A percentile compares a stretch with the other conserved stretches of the same genome.
phyloP scores from a whole-genome alignment of 164 flowering plant genomes.

The Umbilicus rupestris region DNA sequence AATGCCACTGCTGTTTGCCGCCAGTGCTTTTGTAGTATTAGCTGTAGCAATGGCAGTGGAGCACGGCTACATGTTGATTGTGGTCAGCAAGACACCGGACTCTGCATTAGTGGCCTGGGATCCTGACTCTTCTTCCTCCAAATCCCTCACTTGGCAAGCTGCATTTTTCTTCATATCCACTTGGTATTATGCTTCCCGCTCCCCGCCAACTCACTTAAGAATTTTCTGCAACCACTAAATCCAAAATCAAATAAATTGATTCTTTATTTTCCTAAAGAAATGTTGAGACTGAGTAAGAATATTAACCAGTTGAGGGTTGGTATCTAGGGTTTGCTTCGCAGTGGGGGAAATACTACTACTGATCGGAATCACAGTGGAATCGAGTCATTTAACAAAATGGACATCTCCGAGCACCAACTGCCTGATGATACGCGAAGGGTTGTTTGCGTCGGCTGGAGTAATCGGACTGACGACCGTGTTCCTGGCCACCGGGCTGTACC shows the following conservation, averaged over 20 bases:
- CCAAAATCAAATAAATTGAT: neutral
- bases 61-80: constrained; percentile 53
- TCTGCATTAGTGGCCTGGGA: constrained; percentile 36
- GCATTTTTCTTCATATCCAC: constrained; percentile 10
- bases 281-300: neutral
- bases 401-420: constrained; percentile 40
- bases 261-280: neutral
- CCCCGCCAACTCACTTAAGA: neutral
- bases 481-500: constrained; percentile 54
- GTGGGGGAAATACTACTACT: constrained; percentile 63
- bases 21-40: constrained; percentile 50
- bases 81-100: constrained; percentile 42
- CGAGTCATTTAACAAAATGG: constrained; percentile 72
- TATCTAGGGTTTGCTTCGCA: constrained; percentile 59
- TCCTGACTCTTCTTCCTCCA: constrained; percentile 27
- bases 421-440: constrained; percentile 41
- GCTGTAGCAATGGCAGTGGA: constrained; percentile 56
- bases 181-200: constrained; percentile 2
- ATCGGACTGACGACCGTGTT: constrained; percentile 53
- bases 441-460: constrained; percentile 72
- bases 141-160: constrained; percentile 10
- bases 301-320: neutral
- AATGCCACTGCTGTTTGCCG: constrained; percentile 47
- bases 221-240: neutral
- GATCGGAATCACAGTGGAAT: constrained; percentile 71